Evolutionary conservation across 2,329 filamentous ascomycete genomes (phyloP), one percentile per base, ranked within the genome.

Genomic region (Colletotrichum phormii): DNA sequence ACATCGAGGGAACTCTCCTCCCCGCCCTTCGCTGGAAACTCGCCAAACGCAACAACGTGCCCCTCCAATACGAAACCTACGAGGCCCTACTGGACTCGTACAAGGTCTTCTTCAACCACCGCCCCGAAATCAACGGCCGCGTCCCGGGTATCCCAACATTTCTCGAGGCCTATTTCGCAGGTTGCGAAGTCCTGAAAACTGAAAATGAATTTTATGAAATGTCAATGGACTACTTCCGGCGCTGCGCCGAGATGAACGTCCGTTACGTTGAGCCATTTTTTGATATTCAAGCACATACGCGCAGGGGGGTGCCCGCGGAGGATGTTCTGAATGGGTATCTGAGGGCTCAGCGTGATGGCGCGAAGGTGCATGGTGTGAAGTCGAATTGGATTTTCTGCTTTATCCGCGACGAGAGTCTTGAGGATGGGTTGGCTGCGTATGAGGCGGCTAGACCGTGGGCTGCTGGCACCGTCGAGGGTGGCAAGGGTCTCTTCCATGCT

Each of bases 261-360:
- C 86, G 89, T 64, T 93, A 95, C 79, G 91, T 91, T n/a, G 93
- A 95, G 81, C 87, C 95, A 75, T 95, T 95, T 84, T 95, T 95
- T 82, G 94, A 95, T 79, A 93, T 93, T 2, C 93, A 95, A 81
- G 92, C 91, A 1, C 93, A 95, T 80, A 88, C 89, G 2, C 83
- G 82, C 11, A 87, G 93, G 26, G 91, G 91, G 4, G 83, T 95
- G 2, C 76, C 86, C 5, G 92, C 94, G 77, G 83, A 87, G 11
- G 91, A 89, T 3, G 87, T 95, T 22, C 86, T 95, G 2, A 79
- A 81, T 3, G 93, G 93, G 1, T 91, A 84, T 55, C 65, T 80
- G 4, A 72, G 79, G 22, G 82, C 82, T 5, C 77, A 81, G 67
- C 75, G 67, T 6, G 77, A 83, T 18, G 81, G 78, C 0, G 76